Evolutionary conservation across 441 rosid genomes (phyloP).

Genomic region (Viola pubescens): DNA sequence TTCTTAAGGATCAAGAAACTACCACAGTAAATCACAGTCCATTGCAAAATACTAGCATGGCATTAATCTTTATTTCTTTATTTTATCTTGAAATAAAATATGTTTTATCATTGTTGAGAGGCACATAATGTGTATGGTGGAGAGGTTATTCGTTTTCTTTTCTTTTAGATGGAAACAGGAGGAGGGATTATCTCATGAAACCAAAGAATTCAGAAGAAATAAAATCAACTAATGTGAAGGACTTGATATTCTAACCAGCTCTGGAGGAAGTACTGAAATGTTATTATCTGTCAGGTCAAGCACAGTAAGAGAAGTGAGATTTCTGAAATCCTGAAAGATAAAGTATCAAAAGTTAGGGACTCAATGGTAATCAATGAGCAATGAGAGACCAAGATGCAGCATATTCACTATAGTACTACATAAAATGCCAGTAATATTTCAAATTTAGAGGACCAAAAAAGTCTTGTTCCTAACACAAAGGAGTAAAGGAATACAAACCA

Average conservation of each 20-base stretch:
- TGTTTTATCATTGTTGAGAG: too few species aligned
- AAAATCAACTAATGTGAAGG: conserved; percentile 7
- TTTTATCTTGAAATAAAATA: too few species aligned
- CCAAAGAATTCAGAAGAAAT: not conserved
- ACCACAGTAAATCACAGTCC: too few species aligned
- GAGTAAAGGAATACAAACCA: too few species aligned
- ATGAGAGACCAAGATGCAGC: not conserved
- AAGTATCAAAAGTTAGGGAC: conserved; percentile 8
- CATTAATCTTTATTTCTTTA: too few species aligned
- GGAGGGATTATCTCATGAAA: not conserved
- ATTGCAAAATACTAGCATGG: too few species aligned
- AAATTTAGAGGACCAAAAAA: too few species aligned
- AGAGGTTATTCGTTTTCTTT: not conserved
- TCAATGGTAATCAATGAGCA: not conserved
- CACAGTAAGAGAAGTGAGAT: conserved; percentile 57
- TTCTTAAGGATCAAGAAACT: too few species aligned
- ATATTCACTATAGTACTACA: not conserved
- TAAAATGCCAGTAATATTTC: too few species aligned
- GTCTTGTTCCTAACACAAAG: too few species aligned
- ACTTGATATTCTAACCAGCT: conserved; percentile 42
- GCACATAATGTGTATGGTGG: too few species aligned
- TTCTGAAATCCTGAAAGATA: conserved; percentile 54
- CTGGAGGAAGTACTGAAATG: conserved; percentile 74
- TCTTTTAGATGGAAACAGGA: not conserved
- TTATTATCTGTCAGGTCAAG: conserved; percentile 83